Base-by-base conservation (phyloP, 352 stramenopile species). In the Phytopythium delawarense region DNA sequence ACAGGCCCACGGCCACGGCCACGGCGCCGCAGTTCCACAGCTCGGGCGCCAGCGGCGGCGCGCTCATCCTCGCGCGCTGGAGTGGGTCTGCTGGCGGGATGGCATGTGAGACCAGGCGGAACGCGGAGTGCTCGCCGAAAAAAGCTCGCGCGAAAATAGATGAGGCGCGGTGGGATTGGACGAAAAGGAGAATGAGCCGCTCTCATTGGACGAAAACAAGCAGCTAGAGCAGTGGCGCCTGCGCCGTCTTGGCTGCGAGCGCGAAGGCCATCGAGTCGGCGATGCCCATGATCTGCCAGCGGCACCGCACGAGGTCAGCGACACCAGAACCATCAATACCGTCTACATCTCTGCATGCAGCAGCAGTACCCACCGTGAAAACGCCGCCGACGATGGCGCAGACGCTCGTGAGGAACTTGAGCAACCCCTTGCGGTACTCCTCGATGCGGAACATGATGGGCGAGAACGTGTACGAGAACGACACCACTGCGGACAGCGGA, bases 401-500 rank as follows among this genome's bases (percentile, higher is more conserved):
- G 56, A 97, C 79, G 65, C 87, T 96, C 4, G 92, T 98, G 30
- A 98, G 76, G 74, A 98, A 98, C 62, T 92, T 76, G 4, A 92
- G 63, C 21, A 96, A 87, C 35, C 91, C 92, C 84, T 81, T 91
- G 72, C 79, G 83, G 66, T 91, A 94, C 66, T 98, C 89, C 65
- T 99, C 93, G 68, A 99, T 98, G 74, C 61, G 96, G 62, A 90
- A 97, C 93, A 90, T 98, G 67, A 99, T 91, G 7, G 97, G 90
- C 42, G 88, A 98, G 53, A 99, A 96, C 62, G 98, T 92, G 83
- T 99, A 99, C 64, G 94, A 89, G 66, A 99, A 98, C 57, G 98
- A 98, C 15, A 99, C 90, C 67, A 98, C 96, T 74, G 84, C 16
- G 48, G 21, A 54, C 48, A 54, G 23, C 20, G 59, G 65, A 64